These are phyloP conservation scores for Rhodotorula sp. DNA, from an alignment of 1,284 basidiomycete species.

Conservation along the genomic window DNA sequence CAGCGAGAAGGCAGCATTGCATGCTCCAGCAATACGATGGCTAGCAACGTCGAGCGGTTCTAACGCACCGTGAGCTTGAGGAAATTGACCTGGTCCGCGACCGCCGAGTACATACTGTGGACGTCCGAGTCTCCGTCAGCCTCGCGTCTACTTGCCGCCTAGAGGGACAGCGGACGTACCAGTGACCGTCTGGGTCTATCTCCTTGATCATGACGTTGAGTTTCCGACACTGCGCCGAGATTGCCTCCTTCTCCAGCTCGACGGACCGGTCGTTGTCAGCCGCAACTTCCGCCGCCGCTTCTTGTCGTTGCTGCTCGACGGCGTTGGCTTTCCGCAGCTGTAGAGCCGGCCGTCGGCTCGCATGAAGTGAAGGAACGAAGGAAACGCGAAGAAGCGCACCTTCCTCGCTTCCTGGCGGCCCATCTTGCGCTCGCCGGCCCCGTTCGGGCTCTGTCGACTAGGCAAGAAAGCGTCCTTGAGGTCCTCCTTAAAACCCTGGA, in stretches of 20 bases:
- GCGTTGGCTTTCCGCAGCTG: constrained; percentile 36
- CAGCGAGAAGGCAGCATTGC: too few species aligned
- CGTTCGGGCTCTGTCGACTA: constrained; percentile 12
- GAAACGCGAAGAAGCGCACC: constrained; percentile 2
- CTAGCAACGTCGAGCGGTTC: neutral
- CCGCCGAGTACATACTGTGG: constrained; percentile 42
- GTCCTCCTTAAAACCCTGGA: constrained; percentile 34
- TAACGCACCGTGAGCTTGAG: constrained; percentile 24
- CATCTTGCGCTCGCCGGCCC: constrained; percentile 16
- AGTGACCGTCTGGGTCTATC: constrained; percentile 44
- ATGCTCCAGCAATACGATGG: too few species aligned
- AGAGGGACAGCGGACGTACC: constrained; percentile 14
- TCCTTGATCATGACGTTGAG: constrained; percentile 39
- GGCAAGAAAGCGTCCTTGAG: constrained; percentile 28
- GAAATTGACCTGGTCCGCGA: constrained; percentile 43
- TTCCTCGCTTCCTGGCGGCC: constrained; percentile 35
- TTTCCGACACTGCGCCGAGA: constrained; percentile 31
- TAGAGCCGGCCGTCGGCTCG: too few species aligned
- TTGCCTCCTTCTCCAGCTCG: constrained; percentile 36
- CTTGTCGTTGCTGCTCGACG: constrained; percentile 30
- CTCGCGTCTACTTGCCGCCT: accelerated
- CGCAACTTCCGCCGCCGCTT: constrained; percentile 35
- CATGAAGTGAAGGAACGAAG: too few species aligned
- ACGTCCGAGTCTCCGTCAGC: too few species aligned
- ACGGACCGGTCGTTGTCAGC: constrained; percentile 39